A percentile compares a stretch with the other conserved stretches of the same genome.
Evolutionary conservation across 192 early-diverging fungal genomes (phyloP).

Genomic region (Martensiomyces pterosporus): DNA sequence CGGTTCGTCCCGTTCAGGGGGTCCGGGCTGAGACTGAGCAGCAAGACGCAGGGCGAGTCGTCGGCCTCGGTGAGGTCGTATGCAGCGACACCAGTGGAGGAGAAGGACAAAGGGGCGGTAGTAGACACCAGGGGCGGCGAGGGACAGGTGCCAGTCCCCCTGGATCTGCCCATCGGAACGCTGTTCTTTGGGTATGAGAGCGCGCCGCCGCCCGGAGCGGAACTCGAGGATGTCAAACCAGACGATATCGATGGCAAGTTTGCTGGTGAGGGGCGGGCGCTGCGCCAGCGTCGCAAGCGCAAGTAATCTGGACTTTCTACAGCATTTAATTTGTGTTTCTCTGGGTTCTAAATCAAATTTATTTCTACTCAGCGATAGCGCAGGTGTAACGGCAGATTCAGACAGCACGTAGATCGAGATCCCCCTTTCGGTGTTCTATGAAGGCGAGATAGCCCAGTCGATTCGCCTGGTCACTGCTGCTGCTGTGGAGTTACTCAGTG

Average conservation of each 20-base stretch:
- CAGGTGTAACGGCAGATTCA: too few species aligned
- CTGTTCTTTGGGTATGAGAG: conserved; percentile 88
- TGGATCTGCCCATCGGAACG: conserved; percentile 79
- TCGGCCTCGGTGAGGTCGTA: conserved; percentile 29
- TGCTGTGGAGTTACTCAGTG: too few species aligned
- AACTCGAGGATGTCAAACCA: not conserved
- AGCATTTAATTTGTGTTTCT: too few species aligned
- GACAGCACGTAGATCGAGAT: too few species aligned
- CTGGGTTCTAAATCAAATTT: too few species aligned
- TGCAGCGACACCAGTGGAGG: conserved; percentile 14
- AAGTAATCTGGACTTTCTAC: too few species aligned
- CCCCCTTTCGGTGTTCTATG: too few species aligned
- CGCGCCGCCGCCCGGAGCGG: conserved; percentile 53
- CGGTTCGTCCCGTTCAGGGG: conserved; percentile 18
- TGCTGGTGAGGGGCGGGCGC: conserved; percentile 28
- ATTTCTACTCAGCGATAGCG: too few species aligned
- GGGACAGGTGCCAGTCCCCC: conserved; percentile 54
- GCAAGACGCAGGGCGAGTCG: not conserved
- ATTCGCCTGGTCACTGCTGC: too few species aligned
- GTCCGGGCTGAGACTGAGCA: conserved; percentile 5
- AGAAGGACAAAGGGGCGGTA: conserved; percentile 5
- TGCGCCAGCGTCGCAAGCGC: conserved; percentile 46
- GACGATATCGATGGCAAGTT: conserved; percentile 12
- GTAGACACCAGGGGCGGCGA: conserved; percentile 5
- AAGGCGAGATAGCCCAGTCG: too few species aligned